Evolutionary conservation across 257 asterid genomes (phyloP), one percentile per base, ranked within the genome.

Genomic region (Solanum virginianum): DNA sequence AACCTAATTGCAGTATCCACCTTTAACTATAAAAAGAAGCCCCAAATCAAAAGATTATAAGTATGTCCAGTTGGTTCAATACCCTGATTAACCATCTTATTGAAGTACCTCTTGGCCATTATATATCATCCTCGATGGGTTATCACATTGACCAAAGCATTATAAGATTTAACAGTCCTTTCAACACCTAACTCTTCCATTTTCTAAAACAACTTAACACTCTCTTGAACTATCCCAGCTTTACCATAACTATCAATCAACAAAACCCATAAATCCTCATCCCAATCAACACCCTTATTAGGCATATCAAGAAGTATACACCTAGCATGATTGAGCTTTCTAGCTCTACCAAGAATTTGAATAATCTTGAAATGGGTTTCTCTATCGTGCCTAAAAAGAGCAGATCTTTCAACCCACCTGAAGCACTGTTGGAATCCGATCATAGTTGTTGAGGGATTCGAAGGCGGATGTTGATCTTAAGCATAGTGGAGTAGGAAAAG

Each of bases 191-290:
- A 85, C 84, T 95, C 98, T 81, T 82, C 92, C 98, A 96, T 96
- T 87, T 91, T 96, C 87, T 89, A 89, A 56, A 96, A 95, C 92
- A 96, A 18, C 84, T 90, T 93, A 60, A 95, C 98, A 88, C 98
- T 94, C 93, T 96, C 99, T 90, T 94, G 99, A 86, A 96, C 98
- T 49, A 96, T 95, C 70, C 97, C 97, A 2, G 93, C 94, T 85
- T 87, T 89, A 8, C 98, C 98, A 85, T 95, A 97, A 56, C 97
- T 91, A 80, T 91, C 94, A 83, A 95, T 92, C 97, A 97, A 80
- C 88, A 88, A 47, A 74, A 93, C 93, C 97, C 98, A 97, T 85
- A 93, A 80, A 90, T 95, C 98, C 89, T 97, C 99, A 88, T 97
- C 98, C 98, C 98, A 97, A 24, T 91, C 89, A 77, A 94, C 84